These are phyloP conservation scores for Fonsecaea erecta DNA, from an alignment of 2,329 filamentous ascomycete species.

Conservation along the genomic window DNA sequence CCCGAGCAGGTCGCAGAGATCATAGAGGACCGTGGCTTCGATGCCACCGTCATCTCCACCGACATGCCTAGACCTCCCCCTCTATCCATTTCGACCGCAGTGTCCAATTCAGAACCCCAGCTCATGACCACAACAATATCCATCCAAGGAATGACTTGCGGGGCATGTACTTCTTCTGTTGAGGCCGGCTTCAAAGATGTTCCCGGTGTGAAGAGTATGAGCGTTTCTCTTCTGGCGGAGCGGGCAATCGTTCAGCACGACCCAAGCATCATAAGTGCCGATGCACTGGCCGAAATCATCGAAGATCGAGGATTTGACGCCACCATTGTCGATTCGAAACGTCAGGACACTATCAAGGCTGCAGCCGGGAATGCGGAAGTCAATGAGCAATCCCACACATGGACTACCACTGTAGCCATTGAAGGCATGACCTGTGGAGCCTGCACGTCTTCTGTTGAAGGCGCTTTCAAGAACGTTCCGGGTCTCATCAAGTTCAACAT, in stretches of 20 bases:
- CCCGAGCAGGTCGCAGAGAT: conserved; percentile 79
- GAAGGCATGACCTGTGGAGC: conserved; percentile 98
- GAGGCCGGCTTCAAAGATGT: conserved; percentile 79
- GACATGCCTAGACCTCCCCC: conserved; percentile 61
- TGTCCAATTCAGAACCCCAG: conserved; percentile 32
- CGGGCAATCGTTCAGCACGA: conserved; percentile 86
- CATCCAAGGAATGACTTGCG: conserved; percentile 88
- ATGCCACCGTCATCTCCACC: conserved; percentile 83
- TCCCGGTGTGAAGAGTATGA: conserved; percentile 74
- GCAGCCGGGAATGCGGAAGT: conserved; percentile 42
- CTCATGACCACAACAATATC: conserved; percentile 74
- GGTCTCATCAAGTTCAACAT: conserved; percentile 92
- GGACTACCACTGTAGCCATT: conserved; percentile 83
- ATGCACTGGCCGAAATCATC: conserved; percentile 62
- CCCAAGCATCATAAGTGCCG: conserved; percentile 56
- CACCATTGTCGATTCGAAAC: conserved; percentile 72
- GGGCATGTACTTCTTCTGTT: conserved; percentile 83
- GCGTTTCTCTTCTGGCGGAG: conserved; percentile 81
- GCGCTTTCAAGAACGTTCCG: conserved; percentile 74
- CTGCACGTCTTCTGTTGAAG: conserved; percentile 89
- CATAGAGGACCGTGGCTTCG: conserved; percentile 91
- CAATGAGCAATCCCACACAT: conserved; percentile 45
- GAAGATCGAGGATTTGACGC: conserved; percentile 79
- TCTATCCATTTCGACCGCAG: conserved; percentile 6
- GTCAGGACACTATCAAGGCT: conserved; percentile 42